Base-by-base conservation (phyloP, 768 basidiomycete genomes). In the Lentinula lateritia region DNA sequence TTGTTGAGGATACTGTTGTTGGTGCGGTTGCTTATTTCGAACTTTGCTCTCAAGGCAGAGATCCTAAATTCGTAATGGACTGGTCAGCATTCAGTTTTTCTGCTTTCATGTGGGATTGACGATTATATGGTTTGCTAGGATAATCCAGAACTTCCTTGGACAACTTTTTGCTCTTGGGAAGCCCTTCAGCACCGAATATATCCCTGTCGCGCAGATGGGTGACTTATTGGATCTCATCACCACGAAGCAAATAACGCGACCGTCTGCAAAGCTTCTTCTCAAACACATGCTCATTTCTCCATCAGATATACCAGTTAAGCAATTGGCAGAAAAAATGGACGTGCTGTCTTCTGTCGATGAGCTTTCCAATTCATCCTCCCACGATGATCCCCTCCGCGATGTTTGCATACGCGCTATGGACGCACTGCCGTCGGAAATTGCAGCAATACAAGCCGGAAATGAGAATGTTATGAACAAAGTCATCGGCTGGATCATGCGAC, bases 131-230 rank as follows among this genome's bases (percentile, higher is more conserved):
- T 55, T 48, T 35, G 52, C 12, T 68, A 96, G 95, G 94, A 83
- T 98, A 74, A 86, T 86, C 3, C 92, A 98, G 62, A 92, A 95
- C 63, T 79, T 97, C 0, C 75, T 95, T 2, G 93, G 93, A 0
- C 88, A 90, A 65, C 79, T 98, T 2, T 76, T 87, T 1, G 78
- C 80, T 2, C 75, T 79, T 35, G 81, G 83, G 45, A 77, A 82
- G 50, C 78, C 79, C 18, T 80, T 84, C 39, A 85, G 87, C 70
- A 69, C 71, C 41, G 77, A 84, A 7, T 88, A 88, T 58, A 78
- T 86, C 0, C 67, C 87, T 5, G 73, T 79, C 0, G 72, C 69
- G 10, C 87, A 91, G 66, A 76, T 99, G 73, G 88, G 90, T 6
- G 82, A 87, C 60, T 72, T 99, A 42, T 80, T 98, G 42, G 88